Conservation (phyloP, 2,329 filamentous ascomycete genomes). For the Diaporthe ampelina region DNA sequence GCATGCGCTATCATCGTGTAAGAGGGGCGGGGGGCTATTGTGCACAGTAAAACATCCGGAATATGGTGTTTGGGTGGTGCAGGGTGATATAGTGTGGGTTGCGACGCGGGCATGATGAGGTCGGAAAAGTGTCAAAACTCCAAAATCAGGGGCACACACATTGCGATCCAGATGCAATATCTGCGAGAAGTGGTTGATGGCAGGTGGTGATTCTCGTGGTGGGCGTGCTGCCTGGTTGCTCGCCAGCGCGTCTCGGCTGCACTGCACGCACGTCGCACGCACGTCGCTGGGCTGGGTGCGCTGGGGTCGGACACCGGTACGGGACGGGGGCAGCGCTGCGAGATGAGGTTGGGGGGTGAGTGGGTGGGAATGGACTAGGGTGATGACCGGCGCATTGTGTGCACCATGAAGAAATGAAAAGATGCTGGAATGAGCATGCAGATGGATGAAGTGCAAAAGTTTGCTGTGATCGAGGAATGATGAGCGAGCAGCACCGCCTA, state of each 20-base stretch:
- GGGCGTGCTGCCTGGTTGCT: conserved; percentile 43
- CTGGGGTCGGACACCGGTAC: conserved; percentile 4
- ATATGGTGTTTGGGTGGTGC: conserved; percentile 4
- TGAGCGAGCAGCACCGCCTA: conserved; percentile 24
- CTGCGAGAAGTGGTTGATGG: conserved; percentile 15
- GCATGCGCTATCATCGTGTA: background rate
- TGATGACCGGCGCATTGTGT: conserved; percentile 20
- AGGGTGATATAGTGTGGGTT: background rate
- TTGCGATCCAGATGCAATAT: conserved; percentile 23
- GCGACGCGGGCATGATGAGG: background rate
- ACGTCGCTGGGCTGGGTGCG: conserved; percentile 18
- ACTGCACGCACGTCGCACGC: conserved; percentile 16
- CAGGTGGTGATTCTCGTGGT: conserved; percentile 36
- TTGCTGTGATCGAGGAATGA: conserved; percentile 33
- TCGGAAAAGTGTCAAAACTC: background rate
- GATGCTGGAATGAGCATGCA: conserved; percentile 29
- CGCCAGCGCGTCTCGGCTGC: conserved; percentile 28
- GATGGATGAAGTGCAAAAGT: conserved; percentile 35
- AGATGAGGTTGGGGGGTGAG: conserved; percentile 10
- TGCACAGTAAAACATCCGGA: conserved; percentile 23
- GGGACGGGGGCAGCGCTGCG: conserved; percentile 27
- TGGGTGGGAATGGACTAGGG: conserved; percentile 7
- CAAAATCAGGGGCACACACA: conserved; percentile 21
- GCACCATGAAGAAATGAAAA: conserved; percentile 18
- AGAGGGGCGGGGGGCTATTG: background rate